A percentile compares a stretch with the other conserved stretches of the same genome.
Evolutionary conservation across 768 basidiomycete genomes (phyloP).

Genomic region (Krasilnikovozyma curviuscula): DNA sequence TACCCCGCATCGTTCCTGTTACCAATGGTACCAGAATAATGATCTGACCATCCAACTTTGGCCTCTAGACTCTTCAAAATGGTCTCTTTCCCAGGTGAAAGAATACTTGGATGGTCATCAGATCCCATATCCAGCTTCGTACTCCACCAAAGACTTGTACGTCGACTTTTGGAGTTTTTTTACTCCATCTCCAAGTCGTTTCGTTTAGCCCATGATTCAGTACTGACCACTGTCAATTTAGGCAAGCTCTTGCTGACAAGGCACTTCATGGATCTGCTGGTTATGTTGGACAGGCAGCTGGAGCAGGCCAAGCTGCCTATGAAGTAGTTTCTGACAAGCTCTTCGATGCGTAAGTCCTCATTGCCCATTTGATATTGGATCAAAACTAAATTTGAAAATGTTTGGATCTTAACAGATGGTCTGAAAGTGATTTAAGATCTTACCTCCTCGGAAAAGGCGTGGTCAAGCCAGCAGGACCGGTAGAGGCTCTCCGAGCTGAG

Average conservation of each 20-base stretch:
- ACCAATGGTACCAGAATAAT: too few relatives aligned
- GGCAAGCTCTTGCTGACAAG: constrained; percentile 6
- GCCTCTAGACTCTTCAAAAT: too few relatives aligned
- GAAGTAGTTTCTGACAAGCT: constrained; percentile 10
- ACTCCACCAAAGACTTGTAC: too few relatives aligned
- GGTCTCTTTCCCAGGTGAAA: too few relatives aligned
- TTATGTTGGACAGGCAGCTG: constrained; percentile 6
- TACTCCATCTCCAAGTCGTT: too few relatives aligned
- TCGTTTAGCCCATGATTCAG: too few relatives aligned
- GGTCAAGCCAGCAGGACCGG: constrained; percentile 55
- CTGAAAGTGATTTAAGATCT: constrained; percentile 58
- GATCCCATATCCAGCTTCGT: too few relatives aligned
- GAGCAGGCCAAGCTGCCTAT: constrained; percentile 8
- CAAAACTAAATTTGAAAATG: not conserved
- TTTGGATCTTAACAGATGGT: constrained; percentile 35
- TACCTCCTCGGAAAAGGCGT: constrained; percentile 76
- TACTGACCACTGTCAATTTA: constrained; percentile 13
- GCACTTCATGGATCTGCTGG: constrained; percentile 1
- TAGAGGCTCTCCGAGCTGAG: constrained; percentile 57
- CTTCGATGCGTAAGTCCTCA: not conserved
- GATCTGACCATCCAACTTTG: too few relatives aligned
- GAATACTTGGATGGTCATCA: too few relatives aligned
- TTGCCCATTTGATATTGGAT: not conserved
- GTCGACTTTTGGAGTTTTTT: too few relatives aligned
- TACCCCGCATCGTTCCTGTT: too few relatives aligned